phyloP scores from a whole-genome alignment of 805 yeast genomes.

The Cyberlindnera americana region DNA sequence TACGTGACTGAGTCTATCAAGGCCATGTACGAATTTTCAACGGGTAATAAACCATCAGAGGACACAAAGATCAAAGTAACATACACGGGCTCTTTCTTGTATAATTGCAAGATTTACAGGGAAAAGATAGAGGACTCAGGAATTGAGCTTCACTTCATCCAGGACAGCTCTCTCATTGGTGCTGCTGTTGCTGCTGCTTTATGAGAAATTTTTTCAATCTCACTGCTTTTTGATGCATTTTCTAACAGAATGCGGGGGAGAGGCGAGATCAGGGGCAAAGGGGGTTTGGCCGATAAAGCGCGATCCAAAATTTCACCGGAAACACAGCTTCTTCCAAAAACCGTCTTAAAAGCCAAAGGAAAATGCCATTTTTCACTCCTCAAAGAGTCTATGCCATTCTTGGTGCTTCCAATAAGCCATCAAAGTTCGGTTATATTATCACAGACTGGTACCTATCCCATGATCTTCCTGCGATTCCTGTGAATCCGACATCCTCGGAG shows the following conservation, averaged over 20 bases:
- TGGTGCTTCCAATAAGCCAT: constrained; percentile 65
- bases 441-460: constrained; percentile 62
- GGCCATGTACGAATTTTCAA: constrained; percentile 13
- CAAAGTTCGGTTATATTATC: constrained; percentile 69
- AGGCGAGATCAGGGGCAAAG: too few relatives aligned
- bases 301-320: too few relatives aligned
- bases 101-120: constrained; percentile 35
- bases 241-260: too few relatives aligned
- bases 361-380: constrained; percentile 43
- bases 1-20: constrained; percentile 5
- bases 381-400: constrained; percentile 56
- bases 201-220: too few relatives aligned
- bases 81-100: constrained; percentile 50
- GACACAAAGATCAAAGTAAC: constrained; percentile 34
- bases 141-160: constrained; percentile 39
- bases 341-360: not conserved
- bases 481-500: constrained; percentile 53
- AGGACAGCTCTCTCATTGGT: constrained; percentile 48
- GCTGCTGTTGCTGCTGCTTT: constrained; percentile 48
- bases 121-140: constrained; percentile 29
- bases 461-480: constrained; percentile 56
- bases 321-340: too few relatives aligned
- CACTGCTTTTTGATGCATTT: too few relatives aligned
- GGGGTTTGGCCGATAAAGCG: too few relatives aligned
- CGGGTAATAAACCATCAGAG: not conserved